Base-by-base conservation (phyloP, 169 alveolate species). In the Eimeria maxima region DNA sequence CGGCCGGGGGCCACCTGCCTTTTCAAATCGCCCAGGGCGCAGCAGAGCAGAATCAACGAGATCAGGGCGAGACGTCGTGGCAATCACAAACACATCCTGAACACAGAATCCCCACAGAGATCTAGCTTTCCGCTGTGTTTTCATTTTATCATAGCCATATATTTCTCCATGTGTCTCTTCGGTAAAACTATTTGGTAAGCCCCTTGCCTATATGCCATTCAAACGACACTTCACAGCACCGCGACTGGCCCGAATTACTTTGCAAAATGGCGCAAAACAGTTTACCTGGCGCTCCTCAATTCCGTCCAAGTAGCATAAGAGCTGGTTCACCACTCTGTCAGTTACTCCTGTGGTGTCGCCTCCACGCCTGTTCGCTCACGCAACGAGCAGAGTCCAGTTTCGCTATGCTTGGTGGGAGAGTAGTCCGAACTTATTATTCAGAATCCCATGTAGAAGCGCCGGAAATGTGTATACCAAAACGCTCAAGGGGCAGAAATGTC, bases 11-110 rank as follows among this genome's bases (percentile, higher is more conserved):
- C 18, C 90, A 83, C 76, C 10, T 74, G 27, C 97, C 95, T 91
- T 90, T 24, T 96, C 97, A 44, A 96, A 47, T n/a, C 97, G 95
- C 96, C 99, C 99, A n/a, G 99, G 99, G 67, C 99, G 96, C 95
- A 99, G 96, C 97, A 99, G 98, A 8, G 99, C 99, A 10, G 99
- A 99, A 97, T 99, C 99, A 78, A 99, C 98, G 22, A 99, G 99
- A 96, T 99, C 99, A 3, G 99, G 99, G 83, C 99, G 97, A 94
- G 99, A 99, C 0, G 99, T 99, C 7, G 99, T 99, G 24, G 99
- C 99, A 74, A 99, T 98, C 57, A 99, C 99, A 94, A 98, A 99
- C 38, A 99, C 99, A 80, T 99, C 96, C 95, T 96, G 95, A 42
- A 38, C 76, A 13, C 81, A 80, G 24, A 83, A 47, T 18, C 20